Evolutionary conservation across 805 yeast genomes (phyloP), one percentile per base, ranked within the genome.

Genomic region (Candida incommunis): DNA sequence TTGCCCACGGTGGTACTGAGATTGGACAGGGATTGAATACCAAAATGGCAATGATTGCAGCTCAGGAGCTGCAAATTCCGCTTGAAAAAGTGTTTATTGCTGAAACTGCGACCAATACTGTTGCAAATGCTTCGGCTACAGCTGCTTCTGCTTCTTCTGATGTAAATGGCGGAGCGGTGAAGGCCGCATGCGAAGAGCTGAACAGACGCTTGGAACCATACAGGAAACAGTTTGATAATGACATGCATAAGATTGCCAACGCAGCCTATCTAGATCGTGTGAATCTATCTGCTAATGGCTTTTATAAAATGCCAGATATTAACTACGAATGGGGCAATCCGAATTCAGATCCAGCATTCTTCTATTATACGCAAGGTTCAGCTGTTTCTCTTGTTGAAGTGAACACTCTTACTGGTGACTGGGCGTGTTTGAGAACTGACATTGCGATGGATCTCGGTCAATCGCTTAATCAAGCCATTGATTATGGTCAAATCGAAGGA

Each of bases 111-210:
- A 70, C 75, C 3, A 69, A 70, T 46, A 54, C 62, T 4, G 75
- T 70, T 29, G 70, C 74, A 16, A 70, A 70, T 46, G 63, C 74
- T 1, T 68, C 73, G 2, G 68, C 75, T 1, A 66, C 75, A 3
- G 74, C 74, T 0, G 75, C 75, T 1, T 68, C 73, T 3, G 71
- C 75, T 1, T 66, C 74, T 4, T 64, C 70, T 34, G 74, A 70
- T 51, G 55, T 70, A 47, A 70, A 70, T 50, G 75, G 75, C 41
- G 66, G 64, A 69, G 75, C 74, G 1, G 61, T 70, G n/a, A 66
- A 69, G 48, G 51, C 64, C 46, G 74, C 74, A 0, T 70, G 74
- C 51, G 70, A 66, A 45, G 66, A 67, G 50, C 50, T 70, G 49
- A 70, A 68, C 43, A 62, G 55, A 45, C 55, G 75, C 22, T 56